phyloP scores from a whole-genome alignment of 1,284 basidiomycete genomes.

The Trametes pubescens region DNA sequence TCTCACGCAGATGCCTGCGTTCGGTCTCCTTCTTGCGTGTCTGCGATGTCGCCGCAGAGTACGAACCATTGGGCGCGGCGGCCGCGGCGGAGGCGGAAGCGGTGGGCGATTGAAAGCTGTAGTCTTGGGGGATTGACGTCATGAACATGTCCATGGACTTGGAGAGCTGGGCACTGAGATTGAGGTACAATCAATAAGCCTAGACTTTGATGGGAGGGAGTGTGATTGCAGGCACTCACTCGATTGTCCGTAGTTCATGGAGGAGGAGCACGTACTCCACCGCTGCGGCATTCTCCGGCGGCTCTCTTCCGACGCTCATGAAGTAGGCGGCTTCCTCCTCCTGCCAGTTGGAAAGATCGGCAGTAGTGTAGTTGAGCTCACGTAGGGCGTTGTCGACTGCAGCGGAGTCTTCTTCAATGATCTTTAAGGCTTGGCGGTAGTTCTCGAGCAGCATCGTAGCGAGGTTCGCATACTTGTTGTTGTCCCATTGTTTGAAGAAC shows the following conservation, averaged over 20 bases:
- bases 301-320: neutral
- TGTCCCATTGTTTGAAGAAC: slow-evolving; percentile 41
- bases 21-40: slow-evolving; percentile 3
- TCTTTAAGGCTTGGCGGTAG: slow-evolving; percentile 10
- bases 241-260: neutral
- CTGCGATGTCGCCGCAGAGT: neutral
- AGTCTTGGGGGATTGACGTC: slow-evolving; percentile 6
- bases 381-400: slow-evolving; percentile 18
- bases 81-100: too few relatives aligned
- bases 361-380: neutral
- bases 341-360: neutral
- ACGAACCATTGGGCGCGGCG: neutral
- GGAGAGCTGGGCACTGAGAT: neutral
- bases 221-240: too few relatives aligned
- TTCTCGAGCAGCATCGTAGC: slow-evolving; percentile 39
- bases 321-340: slow-evolving; percentile 13
- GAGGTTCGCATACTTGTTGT: slow-evolving; percentile 38
- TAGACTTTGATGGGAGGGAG: too few relatives aligned
- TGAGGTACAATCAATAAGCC: neutral
- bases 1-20: slow-evolving; percentile 1
- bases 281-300: neutral
- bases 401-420: slow-evolving; percentile 16
- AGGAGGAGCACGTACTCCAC: slow-evolving; percentile 13
- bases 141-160: neutral
- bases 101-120: neutral